Conservation (phyloP, 768 basidiomycete species). For the Dentipellis fragilis region DNA sequence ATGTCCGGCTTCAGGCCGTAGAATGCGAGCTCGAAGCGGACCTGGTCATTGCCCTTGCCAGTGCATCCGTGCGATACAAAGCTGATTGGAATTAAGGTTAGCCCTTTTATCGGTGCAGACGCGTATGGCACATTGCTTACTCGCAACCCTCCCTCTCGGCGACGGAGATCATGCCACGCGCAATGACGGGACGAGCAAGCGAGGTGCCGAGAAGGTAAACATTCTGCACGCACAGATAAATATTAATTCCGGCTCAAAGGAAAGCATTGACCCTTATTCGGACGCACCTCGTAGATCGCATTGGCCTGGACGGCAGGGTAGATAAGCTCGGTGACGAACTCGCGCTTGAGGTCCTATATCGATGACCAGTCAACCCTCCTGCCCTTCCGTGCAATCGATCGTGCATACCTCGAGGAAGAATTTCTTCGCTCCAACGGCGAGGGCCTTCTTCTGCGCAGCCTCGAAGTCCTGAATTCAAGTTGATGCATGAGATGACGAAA, state of each 20-base stretch:
- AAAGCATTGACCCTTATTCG: not conserved
- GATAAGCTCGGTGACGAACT: slow-evolving; percentile 93
- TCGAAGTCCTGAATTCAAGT: slow-evolving; percentile 67
- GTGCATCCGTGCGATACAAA: slow-evolving; percentile 98
- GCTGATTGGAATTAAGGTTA: slow-evolving; percentile 28
- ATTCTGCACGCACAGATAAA: slow-evolving; percentile 37
- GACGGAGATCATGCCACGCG: slow-evolving; percentile 94
- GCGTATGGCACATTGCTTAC: slow-evolving; percentile 36
- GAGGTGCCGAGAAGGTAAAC: slow-evolving; percentile 98
- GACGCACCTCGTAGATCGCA: slow-evolving; percentile 87
- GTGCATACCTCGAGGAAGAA: slow-evolving; percentile 75
- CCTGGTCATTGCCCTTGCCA: slow-evolving; percentile 99
- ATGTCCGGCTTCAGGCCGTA: slow-evolving; percentile 97
- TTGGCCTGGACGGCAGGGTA: slow-evolving; percentile 98
- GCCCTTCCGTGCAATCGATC: not conserved
- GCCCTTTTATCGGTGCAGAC: not conserved
- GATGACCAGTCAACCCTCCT: not conserved
- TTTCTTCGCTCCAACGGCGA: slow-evolving; percentile 88
- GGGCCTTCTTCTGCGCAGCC: slow-evolving; percentile 83
- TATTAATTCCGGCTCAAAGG: not conserved
- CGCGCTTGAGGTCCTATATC: slow-evolving; percentile 77
- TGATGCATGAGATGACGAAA: not conserved
- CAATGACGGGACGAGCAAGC: slow-evolving; percentile 95
- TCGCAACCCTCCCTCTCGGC: slow-evolving; percentile 92
- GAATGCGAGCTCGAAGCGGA: slow-evolving; percentile 98